Conservation (phyloP, 306 rosid species). For the Fragaria ananassa region DNA sequence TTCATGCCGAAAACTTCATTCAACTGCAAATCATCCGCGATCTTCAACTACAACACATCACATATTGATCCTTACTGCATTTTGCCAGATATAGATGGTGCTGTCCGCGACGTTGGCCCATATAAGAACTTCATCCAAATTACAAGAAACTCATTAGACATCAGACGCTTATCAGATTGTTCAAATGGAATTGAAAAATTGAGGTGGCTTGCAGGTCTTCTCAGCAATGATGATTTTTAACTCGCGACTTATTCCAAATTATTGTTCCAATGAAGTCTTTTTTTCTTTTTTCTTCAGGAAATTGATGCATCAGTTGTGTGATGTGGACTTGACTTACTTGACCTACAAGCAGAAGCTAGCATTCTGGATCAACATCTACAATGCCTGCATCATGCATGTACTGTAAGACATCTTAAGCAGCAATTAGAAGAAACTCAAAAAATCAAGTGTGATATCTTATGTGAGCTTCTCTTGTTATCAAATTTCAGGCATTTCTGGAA, state of each 20-base stretch:
- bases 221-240: neutral
- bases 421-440: neutral
- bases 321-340: slow-evolving; percentile 66
- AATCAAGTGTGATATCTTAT: neutral
- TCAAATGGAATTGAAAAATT: slow-evolving; percentile 45
- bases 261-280: neutral
- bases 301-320: slow-evolving; percentile 57
- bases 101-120: slow-evolving; percentile 62
- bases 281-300: slow-evolving; percentile 34
- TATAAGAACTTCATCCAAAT: slow-evolving; percentile 79
- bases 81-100: slow-evolving; percentile 57
- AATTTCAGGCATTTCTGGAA: slow-evolving; percentile 79
- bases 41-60: slow-evolving; percentile 47
- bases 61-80: slow-evolving; percentile 61
- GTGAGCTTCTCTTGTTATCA: neutral
- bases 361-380: slow-evolving; percentile 94
- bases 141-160: slow-evolving; percentile 48
- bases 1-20: slow-evolving; percentile 53
- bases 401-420: slow-evolving; percentile 61
- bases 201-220: slow-evolving; percentile 42
- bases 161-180: slow-evolving; percentile 44
- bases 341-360: slow-evolving; percentile 87
- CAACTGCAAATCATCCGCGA: slow-evolving; percentile 61
- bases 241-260: neutral
- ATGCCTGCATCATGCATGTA: slow-evolving; percentile 98